Evolutionary conservation across 108 stramenopile genomes (phyloP).

Genomic region (Mediolabrus comicus): DNA sequence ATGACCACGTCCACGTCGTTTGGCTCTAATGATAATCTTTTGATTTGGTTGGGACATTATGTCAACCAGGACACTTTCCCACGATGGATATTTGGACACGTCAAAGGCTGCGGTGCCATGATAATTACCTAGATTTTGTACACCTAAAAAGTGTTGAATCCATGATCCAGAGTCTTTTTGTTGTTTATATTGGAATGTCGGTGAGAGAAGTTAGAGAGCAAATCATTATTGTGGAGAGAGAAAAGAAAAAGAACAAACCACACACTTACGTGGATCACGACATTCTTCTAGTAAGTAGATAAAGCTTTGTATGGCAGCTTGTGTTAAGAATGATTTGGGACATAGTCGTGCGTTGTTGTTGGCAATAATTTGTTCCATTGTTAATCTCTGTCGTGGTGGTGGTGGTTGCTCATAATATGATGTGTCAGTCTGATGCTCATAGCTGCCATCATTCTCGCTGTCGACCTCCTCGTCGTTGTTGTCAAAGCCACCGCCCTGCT

Average conservation of each 20-base stretch:
- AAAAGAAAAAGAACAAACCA: no score
- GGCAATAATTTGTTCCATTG: slow-evolving; percentile 19
- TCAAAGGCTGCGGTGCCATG: slow-evolving; percentile 85
- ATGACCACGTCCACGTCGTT: slow-evolving; percentile 44
- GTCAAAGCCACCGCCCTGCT: background rate
- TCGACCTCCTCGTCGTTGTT: background rate
- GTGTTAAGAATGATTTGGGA: slow-evolving; percentile 63
- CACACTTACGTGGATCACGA: slow-evolving; percentile 58
- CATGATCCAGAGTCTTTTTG: slow-evolving; percentile 12
- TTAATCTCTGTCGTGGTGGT: background rate
- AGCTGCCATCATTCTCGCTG: background rate
- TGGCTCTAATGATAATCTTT: slow-evolving; percentile 54
- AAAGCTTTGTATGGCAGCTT: slow-evolving; percentile 81
- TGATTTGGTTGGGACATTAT: slow-evolving; percentile 55
- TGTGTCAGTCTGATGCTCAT: background rate
- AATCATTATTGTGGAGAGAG: no score
- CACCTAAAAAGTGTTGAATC: slow-evolving; percentile 42
- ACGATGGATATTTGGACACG: slow-evolving; percentile 52
- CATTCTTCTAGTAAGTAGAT: slow-evolving; percentile 63
- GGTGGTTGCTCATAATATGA: background rate
- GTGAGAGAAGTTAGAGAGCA: background rate
- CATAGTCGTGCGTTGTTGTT: slow-evolving; percentile 37
- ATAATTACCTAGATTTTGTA: slow-evolving; percentile 54
- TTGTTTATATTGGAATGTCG: background rate
- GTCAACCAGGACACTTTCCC: slow-evolving; percentile 70